Base-by-base conservation (phyloP, 2,329 filamentous ascomycete genomes). In the Apiospora saccharicola region DNA sequence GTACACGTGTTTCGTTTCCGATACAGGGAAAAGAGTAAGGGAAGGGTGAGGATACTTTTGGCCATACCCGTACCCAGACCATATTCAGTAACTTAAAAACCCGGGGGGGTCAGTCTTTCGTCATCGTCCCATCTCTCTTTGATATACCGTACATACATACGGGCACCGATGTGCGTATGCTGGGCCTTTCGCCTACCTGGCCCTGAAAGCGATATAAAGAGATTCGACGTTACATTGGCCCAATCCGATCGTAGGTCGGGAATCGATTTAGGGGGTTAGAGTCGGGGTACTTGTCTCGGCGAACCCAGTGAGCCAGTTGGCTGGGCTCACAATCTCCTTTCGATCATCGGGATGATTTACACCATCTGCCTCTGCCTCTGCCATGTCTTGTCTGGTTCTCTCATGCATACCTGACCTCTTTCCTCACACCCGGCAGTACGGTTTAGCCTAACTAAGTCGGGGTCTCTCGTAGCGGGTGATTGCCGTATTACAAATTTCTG, bases 181-280 rank as follows among this genome's bases (percentile, higher is more conserved):
- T 64, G 57, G 57, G 12, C 10, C 57, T 10, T 41, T 64, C 22
- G 22, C 34, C 57, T 4, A 37, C 53, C 22, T 34, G 26, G 8
- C 8, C 13, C 6, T 19, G 41, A 10, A 37, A 37, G 53, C 4
- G 4, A 61, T 22, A 22, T 10, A 61, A 30, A 61, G 34, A 64
- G 57, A 64, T 64, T 64, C 22, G 57, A 64, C 34, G 57, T 64
- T 64, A 64, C 57, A 64, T 64, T 64, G 57, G 57, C 41, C 34
- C 57, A 64, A 22, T 64, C 34, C 57, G 57, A 64, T 64, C 57
- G 19, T 64, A 64, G 41, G 57, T 34, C 30, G 30, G 57, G 57
- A 30, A 13, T 37, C 30, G 34, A 22, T 12, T 41, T 37, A 61
- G 30, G 57, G 53, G 16, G 30, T 34, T 12, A 7, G 53, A 12